Percentiles rank a stretch among this genome's conserved stretches.
phyloP scores from a whole-genome alignment of 2,329 filamentous ascomycete species.

The Thielaviopsis punctulata region DNA sequence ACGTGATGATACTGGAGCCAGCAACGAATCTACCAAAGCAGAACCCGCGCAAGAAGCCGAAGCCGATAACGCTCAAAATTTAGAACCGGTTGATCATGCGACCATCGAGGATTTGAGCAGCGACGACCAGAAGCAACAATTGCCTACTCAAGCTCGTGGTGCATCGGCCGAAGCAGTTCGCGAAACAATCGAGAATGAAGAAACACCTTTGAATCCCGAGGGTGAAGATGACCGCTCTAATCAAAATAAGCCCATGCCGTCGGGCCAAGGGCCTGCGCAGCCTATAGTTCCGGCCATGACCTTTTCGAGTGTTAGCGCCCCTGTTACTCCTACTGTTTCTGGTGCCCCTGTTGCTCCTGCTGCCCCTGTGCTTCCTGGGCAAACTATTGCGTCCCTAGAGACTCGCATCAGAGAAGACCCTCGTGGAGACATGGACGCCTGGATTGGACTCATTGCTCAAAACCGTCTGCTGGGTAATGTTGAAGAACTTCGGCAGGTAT shows the following conservation, averaged over 20 bases:
- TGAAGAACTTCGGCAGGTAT: conserved; percentile 63
- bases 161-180: background rate
- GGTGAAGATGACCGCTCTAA: background rate
- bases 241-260: background rate
- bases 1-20: conserved; percentile 1
- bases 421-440: conserved; percentile 80
- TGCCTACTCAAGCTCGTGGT: background rate
- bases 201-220: background rate
- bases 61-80: background rate
- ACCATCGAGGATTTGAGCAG: background rate
- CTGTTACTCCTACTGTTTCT: conserved; percentile 1
- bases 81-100: background rate
- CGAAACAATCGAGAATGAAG: conserved; percentile 3
- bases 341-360: no score
- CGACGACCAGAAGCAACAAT: background rate
- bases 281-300: conserved; percentile 1
- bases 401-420: conserved; percentile 85
- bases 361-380: conserved; percentile 3
- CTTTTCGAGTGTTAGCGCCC: background rate
- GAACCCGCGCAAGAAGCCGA: background rate
- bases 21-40: background rate
- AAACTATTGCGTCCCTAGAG: conserved; percentile 60
- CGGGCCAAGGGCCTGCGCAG: background rate
- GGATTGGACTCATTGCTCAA: conserved; percentile 74
- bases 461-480: conserved; percentile 66